Conservation (phyloP, 2,329 filamentous ascomycete species). For the Fusarium albosuccineum region DNA sequence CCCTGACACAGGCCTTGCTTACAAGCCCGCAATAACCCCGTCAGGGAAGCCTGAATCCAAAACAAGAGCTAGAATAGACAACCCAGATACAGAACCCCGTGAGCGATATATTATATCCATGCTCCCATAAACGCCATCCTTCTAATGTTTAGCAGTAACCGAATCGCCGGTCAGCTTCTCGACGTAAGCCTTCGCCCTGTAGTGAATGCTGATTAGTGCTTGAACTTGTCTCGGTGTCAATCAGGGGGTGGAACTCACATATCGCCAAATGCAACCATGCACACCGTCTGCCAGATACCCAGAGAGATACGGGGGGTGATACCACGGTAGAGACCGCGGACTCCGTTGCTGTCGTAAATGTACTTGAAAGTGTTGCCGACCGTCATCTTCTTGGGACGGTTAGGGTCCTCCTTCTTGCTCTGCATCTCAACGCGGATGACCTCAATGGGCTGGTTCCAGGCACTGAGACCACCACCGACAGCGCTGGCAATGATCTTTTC, state of each 20-base stretch:
- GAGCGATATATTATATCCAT: constrained; percentile 31
- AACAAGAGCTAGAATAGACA: constrained; percentile 34
- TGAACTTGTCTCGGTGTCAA: background rate
- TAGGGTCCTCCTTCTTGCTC: constrained; percentile 97
- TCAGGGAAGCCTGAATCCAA: constrained; percentile 34
- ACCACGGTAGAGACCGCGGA: constrained; percentile 95
- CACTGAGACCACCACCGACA: constrained; percentile 92
- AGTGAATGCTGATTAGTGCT: constrained; percentile 40
- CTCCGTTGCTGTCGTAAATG: constrained; percentile 90
- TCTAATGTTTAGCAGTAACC: constrained; percentile 77
- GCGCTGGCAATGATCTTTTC: constrained; percentile 93
- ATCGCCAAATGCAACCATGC: constrained; percentile 99
- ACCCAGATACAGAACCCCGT: constrained; percentile 33
- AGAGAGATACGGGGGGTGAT: constrained; percentile 94
- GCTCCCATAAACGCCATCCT: constrained; percentile 49
- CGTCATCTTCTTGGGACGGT: constrained; percentile 99
- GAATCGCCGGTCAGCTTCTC: constrained; percentile 74
- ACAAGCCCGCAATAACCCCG: constrained; percentile 13
- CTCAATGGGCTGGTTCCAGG: constrained; percentile 99
- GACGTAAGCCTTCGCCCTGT: constrained; percentile 75
- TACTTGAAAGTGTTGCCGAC: constrained; percentile 88
- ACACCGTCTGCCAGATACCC: constrained; percentile 98
- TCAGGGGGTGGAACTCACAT: constrained; percentile 73
- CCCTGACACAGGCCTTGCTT: constrained; percentile 14
- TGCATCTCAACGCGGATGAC: constrained; percentile 99